Base-by-base conservation (phyloP, 441 rosid species). In the Arabidopsis lyrata region DNA sequence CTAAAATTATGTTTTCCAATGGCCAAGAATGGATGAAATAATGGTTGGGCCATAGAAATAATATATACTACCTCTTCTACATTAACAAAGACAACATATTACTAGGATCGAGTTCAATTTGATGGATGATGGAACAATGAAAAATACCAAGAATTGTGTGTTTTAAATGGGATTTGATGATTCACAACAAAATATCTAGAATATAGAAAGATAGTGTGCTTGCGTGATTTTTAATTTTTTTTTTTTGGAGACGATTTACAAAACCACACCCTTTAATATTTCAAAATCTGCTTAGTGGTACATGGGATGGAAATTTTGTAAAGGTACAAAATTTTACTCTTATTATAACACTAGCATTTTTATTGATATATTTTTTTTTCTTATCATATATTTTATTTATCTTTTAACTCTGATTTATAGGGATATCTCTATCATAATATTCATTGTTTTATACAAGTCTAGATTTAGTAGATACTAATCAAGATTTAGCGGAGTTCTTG, bases 401-500 rank as follows among this genome's bases (percentile, higher is more conserved):
- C 15, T 24, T 53, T 27, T 31, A 1, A 55, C 22, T 31, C 12
- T 32, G 22, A 32, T 32, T 56, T 15, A 56, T n/a, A 18, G 64
- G 3, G 42, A 11, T 59, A 59, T 20, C 31, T 34, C 6, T 58
- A 14, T 36, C 63, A 36, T 18, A 38, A 39, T 3, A 60, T 11
- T 12, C 34, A 60, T n/a, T 60, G 16, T 39, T 42, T 3, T 4
- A 8, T 63, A 44, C 27, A 44, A 44, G 15, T 27, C 24, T 16
- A 10, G 11, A 47, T 12, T 16, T 44, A 10, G 10, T 34, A 36
- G 36, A 50, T 52, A 52, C 60, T 14, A 66, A 52, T n/a, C 39
- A 31, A 42, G 8, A 2, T 64, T 49, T 34, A 6, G 34, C 18
- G 45, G 45, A 65, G 45, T 49, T 65, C 12, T 64, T 66, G n/a